Evolutionary conservation across 768 basidiomycete species (phyloP), one percentile per base, ranked within the genome.

Genomic region (Steccherinum ochraceum): DNA sequence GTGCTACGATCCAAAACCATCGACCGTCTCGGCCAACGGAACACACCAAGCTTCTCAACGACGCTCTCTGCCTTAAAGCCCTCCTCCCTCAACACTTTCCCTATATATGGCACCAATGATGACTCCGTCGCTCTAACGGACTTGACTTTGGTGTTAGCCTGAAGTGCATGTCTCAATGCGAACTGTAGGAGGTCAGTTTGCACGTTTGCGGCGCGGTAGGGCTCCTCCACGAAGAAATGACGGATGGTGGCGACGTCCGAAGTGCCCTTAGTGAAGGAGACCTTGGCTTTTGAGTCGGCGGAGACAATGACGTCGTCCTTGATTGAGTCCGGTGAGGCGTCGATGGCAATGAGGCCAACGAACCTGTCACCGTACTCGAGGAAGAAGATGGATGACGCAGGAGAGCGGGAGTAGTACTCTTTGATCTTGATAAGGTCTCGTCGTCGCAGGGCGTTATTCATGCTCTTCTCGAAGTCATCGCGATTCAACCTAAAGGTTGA

Each of bases 211-310:
- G 57, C 56, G 46, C 85, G 78, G 58, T 79, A 90, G 13, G 68
- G 70, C 56, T 83, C 83, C 39, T 87, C 83, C 21, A 86, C 77
- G 57, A 79, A 83, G 65, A 89, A 83, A 62, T 91, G 89, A 24
- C 86, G 82, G 57, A 91, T 81, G 16, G 72, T 67, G 11, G 83
- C 89, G n/a, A 72, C 71, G 40, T 65, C 61, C n/a, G 80, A 70
- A 25, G 73, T 68, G 30, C 72, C 68, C 20, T 58, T 66, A 48
- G 64, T 58, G 18, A 54, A 41, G 21, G 54, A 40, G 25, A 51
- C 57, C 49, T 52, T 49, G 21, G 50, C 41, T 23, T 60, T 50
- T 39, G 61, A 51, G 16, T 45, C 57, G 5, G 40, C 20, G 13
- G 54, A 13, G 21, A 50, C 43, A 18, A 64, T 41, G n/a, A 51